phyloP scores from a whole-genome alignment of 2,329 filamentous ascomycete species.

The Alternaria gaisen region DNA sequence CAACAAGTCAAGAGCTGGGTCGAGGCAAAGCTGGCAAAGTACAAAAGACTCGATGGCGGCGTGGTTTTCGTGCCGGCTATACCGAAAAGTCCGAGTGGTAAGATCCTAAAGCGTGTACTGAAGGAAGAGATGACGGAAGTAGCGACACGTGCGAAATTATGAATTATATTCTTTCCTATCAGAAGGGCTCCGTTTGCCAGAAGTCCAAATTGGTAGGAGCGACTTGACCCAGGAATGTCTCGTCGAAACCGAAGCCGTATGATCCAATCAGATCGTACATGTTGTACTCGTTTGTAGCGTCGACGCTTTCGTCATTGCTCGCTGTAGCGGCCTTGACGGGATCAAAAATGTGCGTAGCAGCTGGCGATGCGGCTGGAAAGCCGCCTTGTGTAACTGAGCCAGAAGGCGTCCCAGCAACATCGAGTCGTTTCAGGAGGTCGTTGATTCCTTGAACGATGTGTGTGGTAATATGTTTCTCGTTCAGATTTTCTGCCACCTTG shows the following conservation, averaged over 20 bases:
- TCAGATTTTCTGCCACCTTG: conserved; percentile 39
- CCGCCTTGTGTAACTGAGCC: background rate
- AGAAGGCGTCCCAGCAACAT: conserved; percentile 30
- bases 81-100: background rate
- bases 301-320: background rate
- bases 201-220: conserved; percentile 41
- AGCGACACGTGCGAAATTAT: background rate
- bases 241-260: conserved; percentile 46
- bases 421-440: conserved; percentile 38
- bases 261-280: conserved; percentile 44
- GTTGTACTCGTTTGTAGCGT: conserved; percentile 27
- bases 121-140: background rate
- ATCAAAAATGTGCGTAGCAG: conserved; percentile 2
- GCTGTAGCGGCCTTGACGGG: conserved; percentile 9
- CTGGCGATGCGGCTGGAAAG: background rate
- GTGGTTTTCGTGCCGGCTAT: background rate
- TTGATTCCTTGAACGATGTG: conserved; percentile 44
- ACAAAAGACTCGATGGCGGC: background rate
- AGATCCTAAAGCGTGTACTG: background rate
- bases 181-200: conserved; percentile 40
- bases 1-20: background rate
- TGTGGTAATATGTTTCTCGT: conserved; percentile 41
- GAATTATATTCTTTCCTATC: background rate
- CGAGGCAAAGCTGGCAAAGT: background rate
- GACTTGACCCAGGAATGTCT: conserved; percentile 42